phyloP scores from a whole-genome alignment of 2,329 filamentous ascomycete species.

The Trichophyton rubrum region DNA sequence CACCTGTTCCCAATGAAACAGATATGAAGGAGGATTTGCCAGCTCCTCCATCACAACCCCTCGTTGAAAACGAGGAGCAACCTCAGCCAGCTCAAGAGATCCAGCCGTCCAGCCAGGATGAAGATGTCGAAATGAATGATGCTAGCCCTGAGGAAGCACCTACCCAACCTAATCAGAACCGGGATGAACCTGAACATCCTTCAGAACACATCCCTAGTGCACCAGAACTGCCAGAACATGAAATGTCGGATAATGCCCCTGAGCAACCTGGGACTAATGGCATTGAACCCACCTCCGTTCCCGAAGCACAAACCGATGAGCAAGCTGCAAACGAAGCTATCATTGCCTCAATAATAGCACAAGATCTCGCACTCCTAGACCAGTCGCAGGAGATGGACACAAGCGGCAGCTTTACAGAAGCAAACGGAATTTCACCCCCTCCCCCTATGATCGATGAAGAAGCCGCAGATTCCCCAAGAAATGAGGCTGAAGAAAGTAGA shows the following conservation, averaged over 20 bases:
- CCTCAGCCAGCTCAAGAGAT: background rate
- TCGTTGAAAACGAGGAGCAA: background rate
- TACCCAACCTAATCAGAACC: background rate
- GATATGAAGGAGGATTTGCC: background rate
- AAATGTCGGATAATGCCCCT: background rate
- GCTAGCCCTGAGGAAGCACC: background rate
- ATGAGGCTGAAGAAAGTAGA: background rate
- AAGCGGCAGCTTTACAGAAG: background rate
- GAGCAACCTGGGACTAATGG: background rate
- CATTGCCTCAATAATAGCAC: conserved; percentile 21
- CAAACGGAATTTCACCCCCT: background rate
- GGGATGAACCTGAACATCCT: background rate
- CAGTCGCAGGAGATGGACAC: conserved; percentile 2
- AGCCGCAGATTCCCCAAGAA: background rate
- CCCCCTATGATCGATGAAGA: background rate
- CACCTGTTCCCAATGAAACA: background rate
- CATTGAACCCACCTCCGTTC: background rate
- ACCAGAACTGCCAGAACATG: background rate
- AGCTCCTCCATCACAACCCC: background rate
- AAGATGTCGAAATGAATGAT: conserved; percentile 10
- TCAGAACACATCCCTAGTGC: background rate
- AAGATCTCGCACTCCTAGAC: conserved; percentile 20
- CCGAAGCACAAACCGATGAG: conserved; percentile 7
- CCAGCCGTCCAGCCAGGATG: conserved; percentile 12
- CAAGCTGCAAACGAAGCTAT: conserved; percentile 18